These are phyloP conservation scores for Mangifera indica DNA, from an alignment of 345 rosid genomes.

Conservation along the genomic window DNA sequence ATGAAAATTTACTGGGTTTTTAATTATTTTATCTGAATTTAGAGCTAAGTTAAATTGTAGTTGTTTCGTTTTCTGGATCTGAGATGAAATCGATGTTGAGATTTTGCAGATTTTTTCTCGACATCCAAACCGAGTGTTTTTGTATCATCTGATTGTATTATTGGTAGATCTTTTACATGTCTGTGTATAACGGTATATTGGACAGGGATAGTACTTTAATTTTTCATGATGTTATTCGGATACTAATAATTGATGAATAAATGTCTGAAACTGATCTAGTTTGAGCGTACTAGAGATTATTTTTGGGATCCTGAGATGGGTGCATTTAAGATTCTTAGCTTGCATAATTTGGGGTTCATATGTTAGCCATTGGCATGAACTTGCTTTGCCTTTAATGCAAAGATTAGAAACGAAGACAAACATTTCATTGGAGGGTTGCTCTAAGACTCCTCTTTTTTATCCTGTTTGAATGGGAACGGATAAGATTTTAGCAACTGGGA, in stretches of 20 bases:
- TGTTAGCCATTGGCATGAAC: not conserved
- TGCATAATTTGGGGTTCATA: not conserved
- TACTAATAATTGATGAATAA: not conserved
- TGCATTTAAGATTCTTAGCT: not conserved
- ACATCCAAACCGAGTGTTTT: constrained; percentile 1
- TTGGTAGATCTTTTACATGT: constrained; percentile 8
- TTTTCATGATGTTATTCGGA: too few relatives aligned
- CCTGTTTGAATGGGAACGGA: too few relatives aligned
- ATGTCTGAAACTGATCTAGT: not conserved
- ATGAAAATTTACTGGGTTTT: not conserved
- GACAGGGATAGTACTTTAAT: too few relatives aligned
- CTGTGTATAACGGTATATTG: not conserved
- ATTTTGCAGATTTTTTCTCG: not conserved
- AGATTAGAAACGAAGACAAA: not conserved
- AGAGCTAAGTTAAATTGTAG: not conserved
- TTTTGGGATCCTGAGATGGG: not conserved
- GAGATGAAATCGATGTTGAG: not conserved
- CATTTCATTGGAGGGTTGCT: not conserved
- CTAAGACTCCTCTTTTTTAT: too few relatives aligned
- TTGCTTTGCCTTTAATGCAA: not conserved
- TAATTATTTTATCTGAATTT: not conserved
- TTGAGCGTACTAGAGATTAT: not conserved
- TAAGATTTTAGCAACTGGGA: not conserved
- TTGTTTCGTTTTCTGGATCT: constrained; percentile 16
- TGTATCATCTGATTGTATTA: not conserved